A percentile compares a stretch with the other conserved stretches of the same genome.
These are phyloP conservation scores for Pleurozium schreberi DNA, from an alignment of 225 moss, liverwort and hornwort species.

Conservation along the genomic window DNA sequence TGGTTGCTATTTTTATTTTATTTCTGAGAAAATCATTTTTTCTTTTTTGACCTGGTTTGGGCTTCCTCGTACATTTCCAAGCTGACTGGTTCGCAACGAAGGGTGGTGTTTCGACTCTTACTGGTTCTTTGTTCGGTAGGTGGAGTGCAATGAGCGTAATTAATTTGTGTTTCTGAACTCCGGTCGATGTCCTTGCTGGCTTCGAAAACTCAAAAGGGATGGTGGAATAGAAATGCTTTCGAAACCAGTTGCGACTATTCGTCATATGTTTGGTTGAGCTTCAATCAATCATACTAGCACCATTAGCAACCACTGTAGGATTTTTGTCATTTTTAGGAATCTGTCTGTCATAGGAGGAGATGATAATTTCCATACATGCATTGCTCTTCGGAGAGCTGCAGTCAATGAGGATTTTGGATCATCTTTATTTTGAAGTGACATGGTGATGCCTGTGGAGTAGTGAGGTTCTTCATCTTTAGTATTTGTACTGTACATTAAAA, in stretches of 20 bases:
- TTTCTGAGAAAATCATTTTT: neutral
- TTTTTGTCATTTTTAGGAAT: neutral
- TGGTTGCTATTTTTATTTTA: neutral
- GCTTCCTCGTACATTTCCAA: neutral
- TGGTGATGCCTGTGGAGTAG: neutral
- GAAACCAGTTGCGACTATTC: neutral
- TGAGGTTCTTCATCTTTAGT: neutral
- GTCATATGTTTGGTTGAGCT: neutral
- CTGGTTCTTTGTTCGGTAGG: neutral
- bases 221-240: neutral
- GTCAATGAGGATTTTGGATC: neutral
- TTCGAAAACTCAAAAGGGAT: neutral
- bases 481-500: neutral
- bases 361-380: neutral
- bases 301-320: neutral
- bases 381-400: neutral
- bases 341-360: neutral
- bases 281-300: neutral
- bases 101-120: neutral
- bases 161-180: neutral
- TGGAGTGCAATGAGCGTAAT: neutral
- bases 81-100: neutral
- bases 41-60: neutral
- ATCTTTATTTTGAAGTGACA: neutral
- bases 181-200: neutral